A percentile compares a stretch with the other conserved stretches of the same genome.
Evolutionary conservation across 805 yeast genomes (phyloP).

Genomic region (Ogataea methylovora): DNA sequence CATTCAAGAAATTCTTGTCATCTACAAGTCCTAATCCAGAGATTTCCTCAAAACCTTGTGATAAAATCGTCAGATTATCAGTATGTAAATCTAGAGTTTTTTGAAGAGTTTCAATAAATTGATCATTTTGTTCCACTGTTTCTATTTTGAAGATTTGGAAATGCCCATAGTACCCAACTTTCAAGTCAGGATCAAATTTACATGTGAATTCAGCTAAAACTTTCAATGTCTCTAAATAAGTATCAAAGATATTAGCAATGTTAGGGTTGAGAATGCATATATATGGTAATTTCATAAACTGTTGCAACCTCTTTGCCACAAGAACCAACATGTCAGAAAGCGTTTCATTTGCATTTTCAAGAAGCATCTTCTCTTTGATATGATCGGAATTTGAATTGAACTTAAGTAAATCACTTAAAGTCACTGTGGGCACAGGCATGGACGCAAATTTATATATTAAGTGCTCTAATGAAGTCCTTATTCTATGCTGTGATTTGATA

Average conservation of each 20-base stretch:
- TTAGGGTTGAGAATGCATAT: slow-evolving; percentile 82
- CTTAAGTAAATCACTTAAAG: slow-evolving; percentile 41
- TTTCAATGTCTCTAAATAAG: slow-evolving; percentile 65
- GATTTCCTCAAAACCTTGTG: slow-evolving; percentile 68
- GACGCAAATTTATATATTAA: slow-evolving; percentile 51
- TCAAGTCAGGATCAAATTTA: slow-evolving; percentile 16
- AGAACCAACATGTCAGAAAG: slow-evolving; percentile 48
- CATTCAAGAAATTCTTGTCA: slow-evolving; percentile 47
- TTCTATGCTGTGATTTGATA: slow-evolving; percentile 9
- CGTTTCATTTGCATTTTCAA: slow-evolving; percentile 46
- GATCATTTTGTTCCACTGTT: slow-evolving; percentile 44
- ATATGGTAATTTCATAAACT: slow-evolving; percentile 72
- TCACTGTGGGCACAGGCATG: slow-evolving; percentile 44
- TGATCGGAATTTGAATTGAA: slow-evolving; percentile 28
- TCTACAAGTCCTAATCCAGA: slow-evolving; percentile 26
- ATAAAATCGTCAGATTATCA: slow-evolving; percentile 74
- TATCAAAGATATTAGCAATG: slow-evolving; percentile 66
- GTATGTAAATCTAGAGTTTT: slow-evolving; percentile 68
- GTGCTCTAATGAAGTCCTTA: slow-evolving; percentile 33
- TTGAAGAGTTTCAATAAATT: slow-evolving; percentile 45
- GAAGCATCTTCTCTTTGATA: slow-evolving; percentile 23
- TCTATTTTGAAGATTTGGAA: slow-evolving; percentile 16
- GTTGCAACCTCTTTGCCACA: slow-evolving; percentile 64
- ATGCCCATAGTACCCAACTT: slow-evolving; percentile 22
- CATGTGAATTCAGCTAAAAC: slow-evolving; percentile 32